These are phyloP conservation scores for Coemansia sp. DNA, from an alignment of 192 early-diverging fungal genomes.

Conservation along the genomic window DNA sequence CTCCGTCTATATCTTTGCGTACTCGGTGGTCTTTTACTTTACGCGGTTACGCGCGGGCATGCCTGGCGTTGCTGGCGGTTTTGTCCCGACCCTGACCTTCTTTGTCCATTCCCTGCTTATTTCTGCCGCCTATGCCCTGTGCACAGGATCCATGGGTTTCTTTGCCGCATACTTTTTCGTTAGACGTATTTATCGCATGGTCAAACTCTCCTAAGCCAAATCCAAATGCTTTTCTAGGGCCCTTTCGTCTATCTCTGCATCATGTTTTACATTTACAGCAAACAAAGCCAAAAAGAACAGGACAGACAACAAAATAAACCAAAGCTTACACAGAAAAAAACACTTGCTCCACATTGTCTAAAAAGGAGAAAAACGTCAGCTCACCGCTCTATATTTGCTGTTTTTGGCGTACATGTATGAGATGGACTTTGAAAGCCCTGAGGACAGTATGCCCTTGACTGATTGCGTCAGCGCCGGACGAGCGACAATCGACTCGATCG, in stretches of 20 bases:
- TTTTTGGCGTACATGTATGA: conserved; percentile 62
- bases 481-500: conserved; percentile 66
- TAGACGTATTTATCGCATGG: conserved; percentile 44
- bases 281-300: background rate
- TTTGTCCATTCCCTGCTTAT: conserved; percentile 71
- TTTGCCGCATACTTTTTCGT: conserved; percentile 54
- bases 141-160: conserved; percentile 54
- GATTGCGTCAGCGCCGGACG: conserved; percentile 86
- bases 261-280: background rate
- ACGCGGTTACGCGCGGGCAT: conserved; percentile 63
- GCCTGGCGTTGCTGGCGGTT: conserved; percentile 45
- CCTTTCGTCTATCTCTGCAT: background rate
- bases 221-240: background rate
- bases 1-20: conserved; percentile 77
- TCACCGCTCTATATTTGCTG: conserved; percentile 24
- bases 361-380: background rate
- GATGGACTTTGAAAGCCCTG: conserved; percentile 67
- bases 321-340: too few relatives aligned
- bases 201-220: conserved; percentile 24
- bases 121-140: conserved; percentile 59
- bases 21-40: conserved; percentile 73
- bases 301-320: background rate
- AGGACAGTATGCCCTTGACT: conserved; percentile 88
- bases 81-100: conserved; percentile 74
- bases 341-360: too few relatives aligned